Evolutionary conservation across 768 basidiomycete genomes (phyloP).

Genomic region (Lactarius hatsudake): DNA sequence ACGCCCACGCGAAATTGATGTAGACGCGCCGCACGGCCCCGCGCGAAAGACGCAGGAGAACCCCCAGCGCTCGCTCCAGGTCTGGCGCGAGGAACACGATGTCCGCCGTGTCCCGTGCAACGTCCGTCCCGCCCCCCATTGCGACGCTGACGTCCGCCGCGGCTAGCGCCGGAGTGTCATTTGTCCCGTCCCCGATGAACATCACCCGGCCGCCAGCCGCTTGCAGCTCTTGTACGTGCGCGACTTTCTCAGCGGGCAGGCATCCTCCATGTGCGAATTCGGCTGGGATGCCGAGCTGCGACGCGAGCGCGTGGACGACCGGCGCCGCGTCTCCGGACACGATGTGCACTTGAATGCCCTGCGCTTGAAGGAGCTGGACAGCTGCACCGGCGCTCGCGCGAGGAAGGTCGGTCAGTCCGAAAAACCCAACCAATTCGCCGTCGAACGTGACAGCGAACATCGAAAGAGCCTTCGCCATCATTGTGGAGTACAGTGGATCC

Average conservation of each 20-base stretch:
- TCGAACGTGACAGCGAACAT: slow-evolving; percentile 41
- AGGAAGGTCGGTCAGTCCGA: slow-evolving; percentile 44
- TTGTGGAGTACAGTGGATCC: slow-evolving; percentile 34
- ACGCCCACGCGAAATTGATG: slow-evolving; percentile 39
- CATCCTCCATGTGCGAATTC: slow-evolving; percentile 42
- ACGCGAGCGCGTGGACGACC: slow-evolving; percentile 44
- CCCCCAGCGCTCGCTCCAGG: slow-evolving; percentile 36
- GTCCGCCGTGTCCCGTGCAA: slow-evolving; percentile 45
- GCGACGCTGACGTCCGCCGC: slow-evolving; percentile 51
- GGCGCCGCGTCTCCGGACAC: slow-evolving; percentile 48
- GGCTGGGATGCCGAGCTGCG: slow-evolving; percentile 39
- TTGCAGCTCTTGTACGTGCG: slow-evolving; percentile 34
- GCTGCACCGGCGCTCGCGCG: slow-evolving; percentile 42
- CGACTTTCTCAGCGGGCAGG: slow-evolving; percentile 47
- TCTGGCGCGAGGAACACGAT: slow-evolving; percentile 42
- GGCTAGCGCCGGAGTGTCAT: slow-evolving; percentile 50
- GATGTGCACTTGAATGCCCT: slow-evolving; percentile 43
- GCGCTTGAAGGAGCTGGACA: slow-evolving; percentile 36
- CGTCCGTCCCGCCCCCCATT: slow-evolving; percentile 35
- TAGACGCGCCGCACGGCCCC: slow-evolving; percentile 38
- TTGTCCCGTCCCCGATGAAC: slow-evolving; percentile 53
- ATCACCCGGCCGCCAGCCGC: slow-evolving; percentile 33
- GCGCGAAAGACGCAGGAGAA: slow-evolving; percentile 39
- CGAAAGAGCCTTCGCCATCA: slow-evolving; percentile 42
- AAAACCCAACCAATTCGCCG: slow-evolving; percentile 34